These are phyloP conservation scores for Dictyophora rubrovolvata DNA, from an alignment of 768 basidiomycete species.

Conservation along the genomic window DNA sequence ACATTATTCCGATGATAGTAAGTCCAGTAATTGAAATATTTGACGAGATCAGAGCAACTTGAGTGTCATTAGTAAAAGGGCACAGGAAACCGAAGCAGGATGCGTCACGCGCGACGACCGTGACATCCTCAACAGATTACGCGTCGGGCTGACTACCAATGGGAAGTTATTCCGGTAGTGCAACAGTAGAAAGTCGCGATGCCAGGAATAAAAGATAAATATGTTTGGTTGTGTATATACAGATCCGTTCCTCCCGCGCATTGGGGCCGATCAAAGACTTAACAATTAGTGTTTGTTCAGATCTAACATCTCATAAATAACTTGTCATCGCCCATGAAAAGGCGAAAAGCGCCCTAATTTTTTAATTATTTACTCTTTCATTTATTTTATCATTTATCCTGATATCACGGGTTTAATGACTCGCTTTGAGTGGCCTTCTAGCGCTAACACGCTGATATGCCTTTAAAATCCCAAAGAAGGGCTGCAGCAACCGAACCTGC, in stretches of 20 bases:
- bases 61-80: neutral
- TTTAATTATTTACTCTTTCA: neutral
- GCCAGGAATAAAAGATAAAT: neutral
- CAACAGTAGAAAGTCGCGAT: neutral
- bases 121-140: neutral
- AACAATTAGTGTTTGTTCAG: neutral
- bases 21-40: no score
- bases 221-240: neutral
- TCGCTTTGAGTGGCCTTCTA: no score
- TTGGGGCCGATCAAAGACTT: neutral
- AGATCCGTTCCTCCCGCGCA: neutral
- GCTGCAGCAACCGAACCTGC: no score
- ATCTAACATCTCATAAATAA: neutral
- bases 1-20: no score
- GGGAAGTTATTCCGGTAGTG: neutral
- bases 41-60: no score
- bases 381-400: neutral
- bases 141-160: neutral
- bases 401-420: no score
- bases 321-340: neutral
- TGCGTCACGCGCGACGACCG: neutral
- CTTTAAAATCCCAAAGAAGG: no score
- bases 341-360: neutral
- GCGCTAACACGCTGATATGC: no score
- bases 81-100: neutral